Evolutionary conservation across 352 stramenopile genomes (phyloP), one percentile per base, ranked within the genome.

Genomic region (Globisporangium orthogonon): DNA sequence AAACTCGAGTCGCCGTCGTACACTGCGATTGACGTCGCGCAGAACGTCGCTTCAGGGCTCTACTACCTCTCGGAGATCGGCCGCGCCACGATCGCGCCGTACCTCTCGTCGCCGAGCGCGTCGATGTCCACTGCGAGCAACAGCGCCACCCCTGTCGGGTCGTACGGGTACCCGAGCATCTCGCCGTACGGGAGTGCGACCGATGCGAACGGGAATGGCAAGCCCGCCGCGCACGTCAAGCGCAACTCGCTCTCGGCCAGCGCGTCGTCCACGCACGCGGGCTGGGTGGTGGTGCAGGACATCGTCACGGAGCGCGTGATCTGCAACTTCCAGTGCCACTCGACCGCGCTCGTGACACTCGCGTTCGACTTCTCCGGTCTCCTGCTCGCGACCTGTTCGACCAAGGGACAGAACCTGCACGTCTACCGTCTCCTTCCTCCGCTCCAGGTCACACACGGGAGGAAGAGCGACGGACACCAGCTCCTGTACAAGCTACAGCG

Each of bases 401-500:
- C 66, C 3, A 93, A 94, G 50, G 86, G 86, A 11, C 86, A 96
- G 65, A 93, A 90, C 52, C 67, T 96, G 35, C 82, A 96, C 59
- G 78, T 96, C 0, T 93, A 91, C 52, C 77, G 84, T 2, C 61
- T 96, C 14, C 54, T 89, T 3, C 80, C 82, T 7, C 78, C 83
- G 1, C 61, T 92, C 28, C 72, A 77, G 46, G 55, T 57, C 2
- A 62, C 31, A 5, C 28, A 52, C 35, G 50, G 48, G 6, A 58
- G 58, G 49, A 53, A 37, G 15, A 49, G 30, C 33, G 47, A 61
- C 14, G 40, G 40, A 4, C 62, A 82, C 31, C 78, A 87, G 54
- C 67, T 96, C 9, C 50, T 94, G 43, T 96, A 94, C 74, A 91
- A 91, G 54, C 70, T 96, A 31, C 84, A 93, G 55, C 86, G 86